Evolutionary conservation across 2,329 filamentous ascomycete genomes (phyloP).

Genomic region (Amesomyces nigricolor): DNA sequence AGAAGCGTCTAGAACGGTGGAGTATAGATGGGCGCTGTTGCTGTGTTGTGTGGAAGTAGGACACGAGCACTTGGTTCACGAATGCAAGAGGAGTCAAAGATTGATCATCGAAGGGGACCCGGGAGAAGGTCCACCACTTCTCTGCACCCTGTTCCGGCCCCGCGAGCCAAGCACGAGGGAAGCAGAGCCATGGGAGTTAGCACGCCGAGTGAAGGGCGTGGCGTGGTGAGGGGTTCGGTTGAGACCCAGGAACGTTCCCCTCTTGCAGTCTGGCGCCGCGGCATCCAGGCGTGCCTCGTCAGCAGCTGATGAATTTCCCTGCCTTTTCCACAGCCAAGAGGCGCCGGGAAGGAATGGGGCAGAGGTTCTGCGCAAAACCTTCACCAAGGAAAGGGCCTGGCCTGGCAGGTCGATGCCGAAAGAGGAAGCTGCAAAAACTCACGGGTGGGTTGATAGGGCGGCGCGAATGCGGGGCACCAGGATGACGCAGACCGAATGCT

Average conservation of each 20-base stretch:
- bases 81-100: background rate
- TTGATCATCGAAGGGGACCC: background rate
- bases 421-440: constrained; percentile 19
- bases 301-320: constrained; percentile 1
- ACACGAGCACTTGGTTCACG: background rate
- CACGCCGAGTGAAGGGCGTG: background rate
- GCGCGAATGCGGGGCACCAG: constrained; percentile 1
- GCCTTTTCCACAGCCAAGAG: no score
- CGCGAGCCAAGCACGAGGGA: no score
- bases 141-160: background rate
- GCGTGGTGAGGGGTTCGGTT: background rate
- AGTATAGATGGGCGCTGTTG: background rate
- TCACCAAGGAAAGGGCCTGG: background rate
- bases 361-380: background rate
- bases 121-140: background rate
- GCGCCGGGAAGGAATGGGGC: background rate
- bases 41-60: background rate
- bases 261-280: background rate
- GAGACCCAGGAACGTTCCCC: background rate
- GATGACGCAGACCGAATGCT: constrained; percentile 9
- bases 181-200: background rate
- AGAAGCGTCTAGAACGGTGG: background rate
- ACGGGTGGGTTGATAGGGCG: background rate
- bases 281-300: constrained; percentile 12
- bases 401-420: constrained; percentile 11